These are phyloP conservation scores for Tieghemostelium lacteum DNA, from an alignment of 78 protist species.

Conservation along the genomic window DNA sequence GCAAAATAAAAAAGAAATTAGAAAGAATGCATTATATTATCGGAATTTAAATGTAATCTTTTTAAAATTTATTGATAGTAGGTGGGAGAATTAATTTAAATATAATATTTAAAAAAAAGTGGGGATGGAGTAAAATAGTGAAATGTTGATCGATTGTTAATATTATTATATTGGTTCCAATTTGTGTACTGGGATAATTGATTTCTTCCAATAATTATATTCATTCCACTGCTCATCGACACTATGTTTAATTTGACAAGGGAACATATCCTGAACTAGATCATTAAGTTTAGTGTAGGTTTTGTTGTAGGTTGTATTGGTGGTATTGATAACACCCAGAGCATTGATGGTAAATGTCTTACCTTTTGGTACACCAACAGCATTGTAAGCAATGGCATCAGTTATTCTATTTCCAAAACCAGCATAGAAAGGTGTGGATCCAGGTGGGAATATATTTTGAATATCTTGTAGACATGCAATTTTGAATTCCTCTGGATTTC, in stretches of 20 bases:
- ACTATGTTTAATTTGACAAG: slow-evolving; percentile 31
- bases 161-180: slow-evolving; percentile 79
- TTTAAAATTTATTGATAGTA: too few relatives aligned
- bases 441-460: slow-evolving; percentile 87
- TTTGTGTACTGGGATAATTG: slow-evolving; percentile 46
- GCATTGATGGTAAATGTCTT: slow-evolving; percentile 86
- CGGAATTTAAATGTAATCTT: too few relatives aligned
- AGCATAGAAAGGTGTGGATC: slow-evolving; percentile 92
- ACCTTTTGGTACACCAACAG: slow-evolving; percentile 82
- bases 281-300: slow-evolving; percentile 77
- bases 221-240: slow-evolving; percentile 78
- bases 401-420: slow-evolving; percentile 97
- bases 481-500: slow-evolving; percentile 97
- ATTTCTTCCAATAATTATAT: slow-evolving; percentile 76
- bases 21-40: too few relatives aligned
- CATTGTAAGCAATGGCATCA: slow-evolving; percentile 83
- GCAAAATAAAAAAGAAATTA: too few relatives aligned
- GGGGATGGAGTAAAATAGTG: too few relatives aligned
- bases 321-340: slow-evolving; percentile 68
- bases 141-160: too few relatives aligned
- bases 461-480: slow-evolving; percentile 89
- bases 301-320: slow-evolving; percentile 77
- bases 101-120: too few relatives aligned
- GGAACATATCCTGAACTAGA: slow-evolving; percentile 86
- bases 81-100: too few relatives aligned